Base-by-base conservation (phyloP, 139 green algal species). In the Chlamydomonas applanata region DNA sequence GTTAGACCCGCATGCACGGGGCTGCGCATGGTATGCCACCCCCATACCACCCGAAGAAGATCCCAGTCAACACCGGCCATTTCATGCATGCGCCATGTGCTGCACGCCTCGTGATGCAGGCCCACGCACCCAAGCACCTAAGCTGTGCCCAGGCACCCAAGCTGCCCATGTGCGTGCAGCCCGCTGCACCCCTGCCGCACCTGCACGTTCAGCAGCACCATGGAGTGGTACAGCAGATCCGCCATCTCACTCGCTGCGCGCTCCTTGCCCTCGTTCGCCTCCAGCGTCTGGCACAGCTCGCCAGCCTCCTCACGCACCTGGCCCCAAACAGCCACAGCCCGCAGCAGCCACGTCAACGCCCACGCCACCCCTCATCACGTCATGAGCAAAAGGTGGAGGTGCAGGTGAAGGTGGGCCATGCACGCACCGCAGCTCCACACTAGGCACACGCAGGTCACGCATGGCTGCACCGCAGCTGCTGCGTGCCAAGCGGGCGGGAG, bases 191-290 rank as follows among this genome's bases (percentile, higher is more conserved):
- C n/a, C n/a, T n/a, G n/a, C 77, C 76, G 27, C 35, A 94, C 91
- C 87, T 96, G 88, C 25, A 86, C 45, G 74, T 95, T 94, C 0
- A 96, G 78, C 59, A 99, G 83, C 40, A 99, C 96, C 86, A 99
- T 93, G 36, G 91, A 84, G 78, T 99, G 96, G 83, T 99, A 99
- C 34, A 99, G 79, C 72, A 99, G 85, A 85, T 99, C 96, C 4
- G 96, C 96, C 75, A 91, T 90, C 78, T 99, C 96, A 20, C 86
- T 96, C 9, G 91, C 93, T 0, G 91, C 83, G 0, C 95, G 72
- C 76, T 98, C 91, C 34, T 82, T 79, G 14, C 95, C 95, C 79
- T 99, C 96, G 17, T 85, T 56, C 13, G 87, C 57, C 79, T 97
- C 92, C 70, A 94, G 79, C 19, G 94, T 97, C 72, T 95, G 61